Base-by-base conservation (phyloP, 305 asterid species). In the Fraxinus velutina region DNA sequence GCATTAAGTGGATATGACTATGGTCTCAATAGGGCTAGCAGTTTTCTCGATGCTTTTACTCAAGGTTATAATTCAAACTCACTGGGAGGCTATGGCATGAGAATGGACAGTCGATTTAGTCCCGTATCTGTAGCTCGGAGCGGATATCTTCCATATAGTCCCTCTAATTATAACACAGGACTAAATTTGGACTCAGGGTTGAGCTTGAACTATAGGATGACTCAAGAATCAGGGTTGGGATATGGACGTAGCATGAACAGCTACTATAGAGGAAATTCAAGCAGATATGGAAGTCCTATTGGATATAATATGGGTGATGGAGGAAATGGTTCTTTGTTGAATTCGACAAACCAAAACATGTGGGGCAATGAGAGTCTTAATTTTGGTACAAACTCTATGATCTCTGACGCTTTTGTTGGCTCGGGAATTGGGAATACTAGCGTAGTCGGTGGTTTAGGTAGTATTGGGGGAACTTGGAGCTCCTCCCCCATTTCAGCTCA, bases 381-480 rank as follows among this genome's bases (percentile, higher is more conserved):
- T 77, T 80, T 83, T 62, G 85, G 86, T 64, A 15, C 86, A 12
- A 87, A 89, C 84, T 78, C 92, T 19, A 73, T 80, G 27, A 57
- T 62, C 34, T 79, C 92, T 32, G 80, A 82, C 79, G 87, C 83
- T 30, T 87, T 90, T 72, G 70, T 57, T 79, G 91, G 91, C 42
- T 82, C 91, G 9, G 86, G 88, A 87, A 85, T 39, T 73, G 91
- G 92, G 68, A 89, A 80, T 82, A 22, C 83, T 0, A 90, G 91
- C 6, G 30, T 86, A 72, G 79, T 75, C 2, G 89, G 92, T 66
- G 88, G 83, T 79, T 80, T 92, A 78, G 97, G 97, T 77, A 89
- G 52, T 83, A 88, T 90, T 10, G 92, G 96, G 60, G 94, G 89
- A 47, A 88, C 89, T 36, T 90, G 98, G 98, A 92, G 93, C 27